phyloP scores from a whole-genome alignment of 345 rosid species.

The Eucalyptus pauciflora region DNA sequence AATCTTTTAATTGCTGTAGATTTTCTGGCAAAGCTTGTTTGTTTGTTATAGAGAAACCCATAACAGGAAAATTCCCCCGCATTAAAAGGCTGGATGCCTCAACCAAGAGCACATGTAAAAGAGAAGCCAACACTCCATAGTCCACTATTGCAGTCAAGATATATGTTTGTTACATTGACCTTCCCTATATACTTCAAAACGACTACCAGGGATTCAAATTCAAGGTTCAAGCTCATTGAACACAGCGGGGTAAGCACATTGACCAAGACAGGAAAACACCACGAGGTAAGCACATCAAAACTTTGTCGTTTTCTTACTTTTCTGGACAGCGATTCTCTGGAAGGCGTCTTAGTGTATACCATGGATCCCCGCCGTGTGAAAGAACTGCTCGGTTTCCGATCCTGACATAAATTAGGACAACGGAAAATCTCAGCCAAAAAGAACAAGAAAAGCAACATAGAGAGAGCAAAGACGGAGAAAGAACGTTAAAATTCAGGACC shows the following conservation, averaged over 20 bases:
- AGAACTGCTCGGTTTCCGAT: constrained; percentile 68
- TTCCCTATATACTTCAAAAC: neutral
- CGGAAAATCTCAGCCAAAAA: neutral
- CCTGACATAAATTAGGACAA: constrained; percentile 18
- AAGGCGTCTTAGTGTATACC: constrained; percentile 93
- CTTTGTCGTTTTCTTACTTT: constrained; percentile 20
- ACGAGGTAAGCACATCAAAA: neutral
- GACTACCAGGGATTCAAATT: neutral
- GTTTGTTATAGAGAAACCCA: neutral
- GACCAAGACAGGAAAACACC: neutral
- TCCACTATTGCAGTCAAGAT: neutral
- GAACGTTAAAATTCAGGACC: neutral
- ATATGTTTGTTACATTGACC: neutral
- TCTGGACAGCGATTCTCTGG: constrained; percentile 52
- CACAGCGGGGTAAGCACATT: neutral
- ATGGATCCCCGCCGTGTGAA: constrained; percentile 81
- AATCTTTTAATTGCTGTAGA: neutral
- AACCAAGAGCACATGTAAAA: neutral
- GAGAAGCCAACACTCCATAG: neutral
- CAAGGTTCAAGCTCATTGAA: neutral
- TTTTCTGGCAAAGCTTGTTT: neutral
- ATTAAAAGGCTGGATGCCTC: neutral
- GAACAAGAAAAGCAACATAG: neutral
- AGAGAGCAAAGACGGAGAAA: neutral
- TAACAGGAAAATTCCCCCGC: neutral